Base-by-base conservation (phyloP, 2,329 filamentous ascomycete genomes). In the Scedosporium boydii region DNA sequence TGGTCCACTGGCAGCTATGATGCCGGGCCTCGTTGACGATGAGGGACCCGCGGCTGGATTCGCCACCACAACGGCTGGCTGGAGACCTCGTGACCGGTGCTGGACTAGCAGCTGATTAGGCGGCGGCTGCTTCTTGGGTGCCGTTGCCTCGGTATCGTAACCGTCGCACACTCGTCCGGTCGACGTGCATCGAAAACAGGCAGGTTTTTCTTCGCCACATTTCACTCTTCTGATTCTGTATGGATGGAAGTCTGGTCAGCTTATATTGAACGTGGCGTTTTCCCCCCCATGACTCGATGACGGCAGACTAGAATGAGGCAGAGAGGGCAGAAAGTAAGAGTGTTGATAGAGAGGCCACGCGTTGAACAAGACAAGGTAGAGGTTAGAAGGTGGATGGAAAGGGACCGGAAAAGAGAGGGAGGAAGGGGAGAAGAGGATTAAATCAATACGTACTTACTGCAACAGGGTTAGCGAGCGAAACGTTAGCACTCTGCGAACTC, bases 121-220 rank as follows among this genome's bases (percentile, higher is more conserved):
- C 27, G 59, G 21, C 41, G 56, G 18, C 4, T 42, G 29, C 26
- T 53, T 53, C 38, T 26, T 46, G 26, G 48, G 34, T 6, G 48
- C 42, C 42, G 60, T 59, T n/a, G 59, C 66, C 61, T 62, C 27
- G 63, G 64, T 63, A 60, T 69, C 72, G 66, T 78, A 76, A 56
- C 73, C 73, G 63, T 74, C 73, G 62, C 73, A 75, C 60, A 67
- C 70, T 27, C 72, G 68, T 3, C 72, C 71, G 3, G 71, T 74
- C 3, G 69, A 71, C 12, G 69, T 70, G 65, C 73, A 76, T 38
- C 71, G 69, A 21, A 69, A 63, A 62, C 73, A 75, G 6, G 69
- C 67, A 1, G 73, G 73, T 46, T 72, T 72, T 23, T 69, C 69
- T 63, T 75, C 72, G 62, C 71, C 72, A 62, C 73, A 75, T 62